Conservation (phyloP, 164 flowering plant genomes). For the Stephania cephalantha region DNA sequence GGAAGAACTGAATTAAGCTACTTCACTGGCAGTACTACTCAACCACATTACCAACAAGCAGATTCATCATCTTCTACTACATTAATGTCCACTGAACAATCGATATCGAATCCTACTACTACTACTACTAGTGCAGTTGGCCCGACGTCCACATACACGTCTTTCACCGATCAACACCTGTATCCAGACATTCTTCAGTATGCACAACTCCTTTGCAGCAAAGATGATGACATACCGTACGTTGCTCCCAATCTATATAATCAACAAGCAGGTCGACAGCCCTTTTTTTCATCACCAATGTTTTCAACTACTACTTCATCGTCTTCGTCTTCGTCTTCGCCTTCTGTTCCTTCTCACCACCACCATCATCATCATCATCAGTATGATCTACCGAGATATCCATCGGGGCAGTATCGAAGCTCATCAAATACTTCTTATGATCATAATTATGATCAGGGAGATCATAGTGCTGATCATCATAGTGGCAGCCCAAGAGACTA, state of each 20-base stretch:
- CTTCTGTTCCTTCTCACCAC: conserved; percentile 5
- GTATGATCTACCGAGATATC: conserved; percentile 4
- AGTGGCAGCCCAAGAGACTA: conserved; percentile 13
- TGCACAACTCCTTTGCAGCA: conserved; percentile 23
- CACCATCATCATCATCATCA: conserved; percentile 18
- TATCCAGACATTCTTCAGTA: conserved; percentile 29
- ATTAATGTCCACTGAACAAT: neutral
- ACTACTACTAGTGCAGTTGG: neutral
- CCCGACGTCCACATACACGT: neutral
- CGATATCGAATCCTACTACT: neutral
- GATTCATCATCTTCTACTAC: neutral
- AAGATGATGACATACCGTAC: conserved; percentile 19
- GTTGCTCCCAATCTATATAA: conserved; percentile 15
- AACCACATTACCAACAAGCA: conserved; percentile 2
- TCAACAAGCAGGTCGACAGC: neutral
- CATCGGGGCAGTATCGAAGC: conserved; percentile 18
- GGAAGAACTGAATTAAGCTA: conserved; percentile 20
- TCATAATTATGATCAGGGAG: conserved; percentile 14
- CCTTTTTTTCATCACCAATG: conserved; percentile 2
- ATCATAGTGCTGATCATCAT: neutral
- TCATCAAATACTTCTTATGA: conserved; percentile 20
- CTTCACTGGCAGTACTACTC: conserved; percentile 12
- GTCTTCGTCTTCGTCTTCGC: conserved; percentile 19
- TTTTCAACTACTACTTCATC: conserved; percentile 5
- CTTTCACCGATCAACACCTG: conserved; percentile 3